Percentiles rank a stretch among this genome's conserved stretches.
These are phyloP conservation scores for Nelumbo lutea DNA, from an alignment of 164 flowering plant genomes.

Conservation along the genomic window DNA sequence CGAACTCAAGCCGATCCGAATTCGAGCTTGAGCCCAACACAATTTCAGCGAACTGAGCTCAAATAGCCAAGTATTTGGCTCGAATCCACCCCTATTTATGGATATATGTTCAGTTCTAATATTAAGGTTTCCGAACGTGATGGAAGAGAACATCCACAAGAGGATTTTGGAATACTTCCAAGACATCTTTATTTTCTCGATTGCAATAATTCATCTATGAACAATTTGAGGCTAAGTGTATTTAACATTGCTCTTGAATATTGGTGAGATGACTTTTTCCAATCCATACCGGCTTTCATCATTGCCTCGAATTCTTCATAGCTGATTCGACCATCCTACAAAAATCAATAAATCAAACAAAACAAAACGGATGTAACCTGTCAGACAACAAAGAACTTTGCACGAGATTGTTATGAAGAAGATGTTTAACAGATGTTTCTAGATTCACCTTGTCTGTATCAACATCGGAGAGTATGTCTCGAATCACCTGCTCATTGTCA, in stretches of 20 bases:
- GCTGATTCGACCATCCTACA: constrained; percentile 80
- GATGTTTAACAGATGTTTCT: too few relatives aligned
- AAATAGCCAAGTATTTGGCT: too few relatives aligned
- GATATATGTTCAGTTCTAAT: not conserved
- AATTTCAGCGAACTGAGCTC: too few relatives aligned
- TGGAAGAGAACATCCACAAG: not conserved
- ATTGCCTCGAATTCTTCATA: constrained; percentile 61
- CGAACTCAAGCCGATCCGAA: too few relatives aligned
- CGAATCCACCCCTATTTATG: not conserved
- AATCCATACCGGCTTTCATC: constrained; percentile 73
- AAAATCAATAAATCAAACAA: not conserved
- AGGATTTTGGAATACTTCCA: not conserved
- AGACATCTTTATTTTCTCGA: not conserved
- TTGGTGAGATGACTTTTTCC: constrained; percentile 80
- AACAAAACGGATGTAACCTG: not conserved
- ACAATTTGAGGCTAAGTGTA: constrained; percentile 60
- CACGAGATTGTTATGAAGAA: too few relatives aligned
- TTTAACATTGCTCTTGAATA: constrained; percentile 69
- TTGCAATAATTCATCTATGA: constrained; percentile 36
- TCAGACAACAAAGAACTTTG: not conserved
- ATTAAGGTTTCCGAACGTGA: not conserved
- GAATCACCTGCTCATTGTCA: constrained; percentile 41
- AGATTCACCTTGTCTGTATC: constrained; percentile 34
- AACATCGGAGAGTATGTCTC: constrained; percentile 58
- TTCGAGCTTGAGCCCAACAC: too few relatives aligned